Evolutionary conservation across 176 grass and related monocot species (phyloP).

Genomic region (Zoysia japonica): DNA sequence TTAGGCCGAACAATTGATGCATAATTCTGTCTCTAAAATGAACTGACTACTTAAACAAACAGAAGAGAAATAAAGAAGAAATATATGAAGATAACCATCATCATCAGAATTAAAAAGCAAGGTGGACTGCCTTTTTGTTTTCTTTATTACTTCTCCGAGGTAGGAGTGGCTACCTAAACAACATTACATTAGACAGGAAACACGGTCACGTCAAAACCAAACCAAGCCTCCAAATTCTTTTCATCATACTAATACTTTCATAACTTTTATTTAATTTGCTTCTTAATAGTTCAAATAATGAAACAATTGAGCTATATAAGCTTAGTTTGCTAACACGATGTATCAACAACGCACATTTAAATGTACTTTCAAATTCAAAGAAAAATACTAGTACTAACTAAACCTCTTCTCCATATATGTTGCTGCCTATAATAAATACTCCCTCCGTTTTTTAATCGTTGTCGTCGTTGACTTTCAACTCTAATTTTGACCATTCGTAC

Average conservation of each 20-base stretch:
- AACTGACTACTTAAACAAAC: no score
- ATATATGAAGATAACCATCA: no score
- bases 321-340: no score
- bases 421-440: neutral
- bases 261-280: neutral
- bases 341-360: no score
- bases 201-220: neutral
- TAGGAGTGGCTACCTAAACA: neutral
- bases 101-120: neutral
- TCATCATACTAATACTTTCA: neutral
- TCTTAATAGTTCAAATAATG: no score
- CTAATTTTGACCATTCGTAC: no score
- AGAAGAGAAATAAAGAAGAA: no score
- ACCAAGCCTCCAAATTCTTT: neutral
- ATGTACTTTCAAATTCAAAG: no score
- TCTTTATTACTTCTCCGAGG: conserved; percentile 6
- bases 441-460: no score
- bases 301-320: no score
- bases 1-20: neutral
- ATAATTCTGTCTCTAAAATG: neutral
- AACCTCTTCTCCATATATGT: neutral
- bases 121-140: neutral
- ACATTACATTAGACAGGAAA: neutral
- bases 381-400: neutral
- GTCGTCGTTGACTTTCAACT: no score